Conservation (phyloP, 2,329 filamentous ascomycete species). For the Cryphonectria nitschkei region DNA sequence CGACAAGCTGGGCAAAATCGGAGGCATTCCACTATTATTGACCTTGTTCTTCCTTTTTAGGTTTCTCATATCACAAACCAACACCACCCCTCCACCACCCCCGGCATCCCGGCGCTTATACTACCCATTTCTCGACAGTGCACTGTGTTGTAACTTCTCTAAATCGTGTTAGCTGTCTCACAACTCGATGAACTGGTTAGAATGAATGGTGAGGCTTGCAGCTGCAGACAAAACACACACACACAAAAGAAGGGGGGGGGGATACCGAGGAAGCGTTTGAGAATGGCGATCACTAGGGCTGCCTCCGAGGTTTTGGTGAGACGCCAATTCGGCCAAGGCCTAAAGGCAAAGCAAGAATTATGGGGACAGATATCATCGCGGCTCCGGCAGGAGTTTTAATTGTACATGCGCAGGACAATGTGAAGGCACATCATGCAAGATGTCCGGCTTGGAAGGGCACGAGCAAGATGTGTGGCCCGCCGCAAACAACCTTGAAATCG, state of each 20-base stretch:
- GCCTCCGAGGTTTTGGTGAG: conserved; percentile 2
- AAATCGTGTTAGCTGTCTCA: neutral
- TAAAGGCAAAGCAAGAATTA: conserved; percentile 2
- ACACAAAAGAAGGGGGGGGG: conserved; percentile 8
- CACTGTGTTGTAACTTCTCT: neutral
- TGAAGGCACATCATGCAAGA: conserved; percentile 23
- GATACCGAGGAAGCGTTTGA: conserved; percentile 21
- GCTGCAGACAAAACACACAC: neutral
- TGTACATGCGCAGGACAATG: conserved; percentile 12
- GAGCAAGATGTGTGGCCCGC: neutral
- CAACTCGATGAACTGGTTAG: too few species aligned
- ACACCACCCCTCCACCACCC: too few species aligned
- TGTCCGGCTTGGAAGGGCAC: neutral
- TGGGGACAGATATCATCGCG: conserved; percentile 6
- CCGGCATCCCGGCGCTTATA: neutral
- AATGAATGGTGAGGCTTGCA: neutral
- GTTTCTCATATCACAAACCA: too few species aligned
- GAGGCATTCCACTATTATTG: neutral
- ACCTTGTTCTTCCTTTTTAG: neutral
- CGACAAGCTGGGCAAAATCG: conserved; percentile 14
- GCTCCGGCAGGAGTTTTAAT: neutral
- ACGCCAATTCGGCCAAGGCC: neutral
- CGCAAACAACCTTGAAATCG: conserved; percentile 1
- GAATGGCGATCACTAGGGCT: conserved; percentile 21
- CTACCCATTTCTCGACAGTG: neutral